Evolutionary conservation across 2,329 filamentous ascomycete species (phyloP).

Genomic region (Raffaelea deltoideospora): DNA sequence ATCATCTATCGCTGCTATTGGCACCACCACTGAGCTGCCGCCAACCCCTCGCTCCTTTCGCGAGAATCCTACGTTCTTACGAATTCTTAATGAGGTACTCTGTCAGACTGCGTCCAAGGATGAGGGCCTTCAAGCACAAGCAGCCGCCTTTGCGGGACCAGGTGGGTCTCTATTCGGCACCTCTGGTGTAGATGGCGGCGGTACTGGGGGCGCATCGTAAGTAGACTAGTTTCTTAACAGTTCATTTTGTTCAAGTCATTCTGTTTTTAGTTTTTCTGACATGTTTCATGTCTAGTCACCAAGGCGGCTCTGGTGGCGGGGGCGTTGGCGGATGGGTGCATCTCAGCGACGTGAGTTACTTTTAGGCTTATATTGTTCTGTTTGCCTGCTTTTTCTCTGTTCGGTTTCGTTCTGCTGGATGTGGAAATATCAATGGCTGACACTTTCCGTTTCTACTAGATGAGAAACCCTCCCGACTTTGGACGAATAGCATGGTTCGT

Average conservation of each 20-base stretch:
- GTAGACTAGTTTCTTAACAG: neutral
- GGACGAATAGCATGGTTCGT: constrained; percentile 45
- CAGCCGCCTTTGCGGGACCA: constrained; percentile 42
- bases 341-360: constrained; percentile 38
- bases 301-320: constrained; percentile 45
- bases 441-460: too few relatives aligned
- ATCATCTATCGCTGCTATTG: constrained; percentile 37
- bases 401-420: too few relatives aligned
- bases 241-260: too few relatives aligned
- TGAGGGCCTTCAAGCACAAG: constrained; percentile 25
- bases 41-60: constrained; percentile 45
- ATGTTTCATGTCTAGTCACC: constrained; percentile 13
- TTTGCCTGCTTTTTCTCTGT: too few relatives aligned
- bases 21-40: constrained; percentile 40
- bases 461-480: constrained; percentile 49
- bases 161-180: too few relatives aligned
- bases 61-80: constrained; percentile 43
- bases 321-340: constrained; percentile 49
- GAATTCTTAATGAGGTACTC: constrained; percentile 17
- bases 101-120: constrained; percentile 15
- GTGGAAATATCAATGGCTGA: too few relatives aligned
- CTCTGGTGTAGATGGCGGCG: constrained; percentile 34
- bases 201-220: constrained; percentile 18
- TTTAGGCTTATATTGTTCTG: too few relatives aligned
- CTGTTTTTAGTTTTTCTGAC: neutral